These are phyloP conservation scores for Epichloe typhina DNA, from an alignment of 2,329 filamentous ascomycete species.

Conservation along the genomic window DNA sequence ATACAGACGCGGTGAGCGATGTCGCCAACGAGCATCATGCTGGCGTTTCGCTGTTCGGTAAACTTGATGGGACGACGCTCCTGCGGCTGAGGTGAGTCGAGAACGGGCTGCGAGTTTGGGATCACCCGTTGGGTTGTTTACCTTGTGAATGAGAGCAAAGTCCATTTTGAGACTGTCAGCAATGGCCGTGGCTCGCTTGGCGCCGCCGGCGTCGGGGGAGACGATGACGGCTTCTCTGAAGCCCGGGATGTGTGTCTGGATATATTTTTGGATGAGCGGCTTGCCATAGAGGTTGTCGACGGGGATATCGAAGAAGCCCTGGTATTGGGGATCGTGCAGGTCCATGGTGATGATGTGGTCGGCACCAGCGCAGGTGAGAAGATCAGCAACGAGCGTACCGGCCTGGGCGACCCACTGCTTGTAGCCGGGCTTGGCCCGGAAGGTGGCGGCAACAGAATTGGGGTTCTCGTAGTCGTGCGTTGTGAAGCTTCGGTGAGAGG, in stretches of 20 bases:
- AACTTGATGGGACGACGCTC: slow-evolving; percentile 83
- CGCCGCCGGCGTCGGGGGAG: slow-evolving; percentile 84
- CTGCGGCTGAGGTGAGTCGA: slow-evolving; percentile 31
- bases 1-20: slow-evolving; percentile 73
- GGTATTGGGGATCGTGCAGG: slow-evolving; percentile 89
- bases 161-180: slow-evolving; percentile 87
- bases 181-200: slow-evolving; percentile 90
- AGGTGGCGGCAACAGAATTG: slow-evolving; percentile 35
- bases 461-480: slow-evolving; percentile 54
- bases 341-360: slow-evolving; percentile 99
- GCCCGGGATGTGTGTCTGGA: slow-evolving; percentile 70
- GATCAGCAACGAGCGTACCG: slow-evolving; percentile 84
- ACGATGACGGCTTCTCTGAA: slow-evolving; percentile 83
- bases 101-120: slow-evolving; percentile 14
- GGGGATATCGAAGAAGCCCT: slow-evolving; percentile 97
- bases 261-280: slow-evolving; percentile 56
- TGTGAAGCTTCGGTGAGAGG: slow-evolving; percentile 38
- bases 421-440: slow-evolving; percentile 80
- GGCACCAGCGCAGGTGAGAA: slow-evolving; percentile 87
- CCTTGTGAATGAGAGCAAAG: slow-evolving; percentile 97
- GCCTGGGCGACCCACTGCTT: slow-evolving; percentile 98
- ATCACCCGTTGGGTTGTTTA: slow-evolving; percentile 13
- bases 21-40: slow-evolving; percentile 90
- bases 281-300: slow-evolving; percentile 94
- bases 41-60: slow-evolving; percentile 77